Evolutionary conservation across 2,329 filamentous ascomycete genomes (phyloP).

Genomic region (Bipolaris gigantea): DNA sequence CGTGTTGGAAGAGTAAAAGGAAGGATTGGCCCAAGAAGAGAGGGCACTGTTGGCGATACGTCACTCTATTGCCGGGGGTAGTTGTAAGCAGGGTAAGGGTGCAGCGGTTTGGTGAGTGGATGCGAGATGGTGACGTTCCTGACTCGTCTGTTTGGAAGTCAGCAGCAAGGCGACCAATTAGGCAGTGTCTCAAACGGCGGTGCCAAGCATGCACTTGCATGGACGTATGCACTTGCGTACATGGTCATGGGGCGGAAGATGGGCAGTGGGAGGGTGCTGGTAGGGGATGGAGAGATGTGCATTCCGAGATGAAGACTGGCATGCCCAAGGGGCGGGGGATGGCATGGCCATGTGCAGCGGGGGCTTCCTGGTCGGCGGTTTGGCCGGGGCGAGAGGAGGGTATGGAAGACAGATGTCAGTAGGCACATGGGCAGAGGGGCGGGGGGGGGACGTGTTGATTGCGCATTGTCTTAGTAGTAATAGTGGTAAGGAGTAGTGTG

Average conservation of each 20-base stretch:
- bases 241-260: not conserved
- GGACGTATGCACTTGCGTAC: not conserved
- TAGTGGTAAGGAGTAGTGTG: not conserved
- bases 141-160: slow-evolving; percentile 9
- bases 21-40: not conserved
- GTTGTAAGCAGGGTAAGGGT: not conserved
- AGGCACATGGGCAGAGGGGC: no score
- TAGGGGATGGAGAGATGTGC: not conserved
- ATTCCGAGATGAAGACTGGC: not conserved
- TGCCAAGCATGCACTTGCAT: not conserved
- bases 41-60: not conserved
- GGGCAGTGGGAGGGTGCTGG: not conserved
- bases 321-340: no score
- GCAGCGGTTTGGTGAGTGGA: not conserved
- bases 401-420: no score
- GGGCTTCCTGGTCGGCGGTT: not conserved
- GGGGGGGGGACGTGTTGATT: not conserved
- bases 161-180: slow-evolving; percentile 8
- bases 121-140: slow-evolving; percentile 3
- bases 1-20: not conserved
- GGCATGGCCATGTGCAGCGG: no score
- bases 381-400: no score
- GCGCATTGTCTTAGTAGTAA: not conserved
- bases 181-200: not conserved
- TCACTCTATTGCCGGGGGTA: not conserved